Evolutionary conservation across 208 protist species (phyloP), one percentile per base, ranked within the genome.

Genomic region (Willaertia magna): DNA sequence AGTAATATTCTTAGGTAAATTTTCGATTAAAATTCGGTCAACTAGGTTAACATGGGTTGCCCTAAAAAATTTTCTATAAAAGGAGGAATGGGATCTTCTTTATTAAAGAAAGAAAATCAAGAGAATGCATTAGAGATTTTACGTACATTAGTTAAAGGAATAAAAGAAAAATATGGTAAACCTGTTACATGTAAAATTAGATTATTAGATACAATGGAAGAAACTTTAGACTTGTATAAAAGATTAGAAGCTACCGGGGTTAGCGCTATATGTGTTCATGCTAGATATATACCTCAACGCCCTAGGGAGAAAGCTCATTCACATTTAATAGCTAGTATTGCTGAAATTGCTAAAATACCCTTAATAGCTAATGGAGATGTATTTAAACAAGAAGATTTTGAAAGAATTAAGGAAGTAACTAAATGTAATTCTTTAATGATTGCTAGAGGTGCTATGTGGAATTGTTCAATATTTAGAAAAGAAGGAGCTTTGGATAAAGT

Each of bases 31-130:
- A n/a, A n/a, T n/a, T n/a, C n/a, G n/a, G n/a, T n/a, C n/a, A n/a
- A n/a, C n/a, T n/a, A n/a, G n/a, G n/a, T n/a, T n/a, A 99, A 99
- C 90, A 99, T 99, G 97, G 97, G 98, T 59, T 99, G 98, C 86
- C 98, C 98, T 0, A 98, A 98, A 87, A 92, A 93, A 81, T 99
- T 98, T 87, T 98, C 96, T 87, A 90, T 97, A 34, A 88, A 90
- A 14, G 97, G 97, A 76, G 97, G 97, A 11, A 99, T 99, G 95
- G 98, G 98, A 30, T 93, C 96, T 0, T 95, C 95, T 11, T 90
- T 99, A 34, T 95, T 99, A 90, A 55, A n/a, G 43, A 16, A 75
- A 20, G 44, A 83, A 44, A 44, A 44, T 30, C 78, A 48, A 43
- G 46, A 55, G 14, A 83, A 81, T 51, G 30, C 43, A 18, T 46